phyloP scores from a whole-genome alignment of 148 eudicot species.

The Rhododendron ferrugineum region DNA sequence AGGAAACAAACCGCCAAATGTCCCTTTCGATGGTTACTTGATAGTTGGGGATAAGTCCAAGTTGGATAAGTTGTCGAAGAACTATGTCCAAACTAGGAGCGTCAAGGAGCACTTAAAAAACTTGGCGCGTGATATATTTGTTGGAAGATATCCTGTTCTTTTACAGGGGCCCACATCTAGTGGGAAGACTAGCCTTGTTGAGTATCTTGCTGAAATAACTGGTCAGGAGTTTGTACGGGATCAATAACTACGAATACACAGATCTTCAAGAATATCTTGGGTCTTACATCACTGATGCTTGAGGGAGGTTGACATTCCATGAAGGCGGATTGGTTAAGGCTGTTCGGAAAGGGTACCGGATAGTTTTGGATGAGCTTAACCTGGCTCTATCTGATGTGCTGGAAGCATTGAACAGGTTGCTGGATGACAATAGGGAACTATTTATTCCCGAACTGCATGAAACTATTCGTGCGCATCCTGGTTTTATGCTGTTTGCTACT shows the following conservation, averaged over 20 bases:
- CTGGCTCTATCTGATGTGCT: conserved; percentile 97
- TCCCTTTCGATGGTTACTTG: conserved; percentile 47
- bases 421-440: conserved; percentile 93
- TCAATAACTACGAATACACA: conserved; percentile 94
- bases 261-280: conserved; percentile 96
- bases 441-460: conserved; percentile 84
- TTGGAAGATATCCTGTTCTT: conserved; percentile 86
- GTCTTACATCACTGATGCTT: conserved; percentile 81
- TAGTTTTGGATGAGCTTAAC: conserved; percentile 95
- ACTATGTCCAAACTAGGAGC: conserved; percentile 65
- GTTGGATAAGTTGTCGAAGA: conserved; percentile 38
- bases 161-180: conserved; percentile 99
- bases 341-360: conserved; percentile 87
- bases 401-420: conserved; percentile 86
- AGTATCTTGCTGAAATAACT: conserved; percentile 86
- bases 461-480: conserved; percentile 79
- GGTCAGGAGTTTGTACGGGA: conserved; percentile 92
- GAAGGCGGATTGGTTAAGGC: conserved; percentile 94
- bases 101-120: conserved; percentile 73
- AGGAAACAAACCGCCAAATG: conserved; percentile 36
- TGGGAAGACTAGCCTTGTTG: conserved; percentile 95
- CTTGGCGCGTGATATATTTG: conserved; percentile 69
- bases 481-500: conserved; percentile 95
- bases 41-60: conserved; percentile 20
- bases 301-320: conserved; percentile 78